phyloP scores from a whole-genome alignment of 495 filamentous ascomycete genomes.

The Penicillium simplicissimum region DNA sequence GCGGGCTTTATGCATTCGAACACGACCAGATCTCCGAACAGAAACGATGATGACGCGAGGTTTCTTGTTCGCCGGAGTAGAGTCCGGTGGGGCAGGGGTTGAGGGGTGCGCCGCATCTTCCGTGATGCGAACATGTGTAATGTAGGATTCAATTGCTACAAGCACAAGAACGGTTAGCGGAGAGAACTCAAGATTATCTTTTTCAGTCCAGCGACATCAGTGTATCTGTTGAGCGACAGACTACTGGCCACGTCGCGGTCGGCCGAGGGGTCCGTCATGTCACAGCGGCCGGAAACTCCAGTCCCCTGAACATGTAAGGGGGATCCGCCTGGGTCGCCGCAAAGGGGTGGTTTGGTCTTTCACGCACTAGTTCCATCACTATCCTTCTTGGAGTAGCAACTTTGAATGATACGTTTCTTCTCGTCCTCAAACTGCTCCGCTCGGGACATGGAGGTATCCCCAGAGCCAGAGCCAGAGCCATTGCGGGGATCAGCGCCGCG shows the following conservation, averaged over 20 bases:
- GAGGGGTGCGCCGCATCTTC: constrained; percentile 87
- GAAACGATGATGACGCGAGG: constrained; percentile 86
- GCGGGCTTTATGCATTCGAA: constrained; percentile 93
- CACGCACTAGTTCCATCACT: constrained; percentile 73
- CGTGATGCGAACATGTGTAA: constrained; percentile 87
- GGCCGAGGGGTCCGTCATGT: not conserved
- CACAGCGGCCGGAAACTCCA: constrained; percentile 7
- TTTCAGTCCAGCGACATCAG: not conserved
- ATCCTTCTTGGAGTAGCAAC: constrained; percentile 88
- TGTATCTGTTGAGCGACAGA: not conserved
- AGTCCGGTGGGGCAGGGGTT: constrained; percentile 74
- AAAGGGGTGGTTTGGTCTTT: constrained; percentile 7
- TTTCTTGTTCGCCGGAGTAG: constrained; percentile 75
- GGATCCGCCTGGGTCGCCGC: not conserved
- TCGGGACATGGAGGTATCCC: constrained; percentile 51
- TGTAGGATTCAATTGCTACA: constrained; percentile 89
- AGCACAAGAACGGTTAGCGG: constrained; percentile 17
- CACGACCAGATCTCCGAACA: constrained; percentile 85
- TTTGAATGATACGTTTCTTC: constrained; percentile 87
- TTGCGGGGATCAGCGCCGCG: constrained; percentile 39
- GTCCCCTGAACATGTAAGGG: constrained; percentile 12
- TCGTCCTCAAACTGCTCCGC: constrained; percentile 95
- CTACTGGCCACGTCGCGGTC: not conserved
- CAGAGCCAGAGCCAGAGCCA: constrained; percentile 32
- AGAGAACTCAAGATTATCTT: not conserved